Evolutionary conservation across 768 basidiomycete genomes (phyloP), one percentile per base, ranked within the genome.

Genomic region (Lyophyllum decastes): DNA sequence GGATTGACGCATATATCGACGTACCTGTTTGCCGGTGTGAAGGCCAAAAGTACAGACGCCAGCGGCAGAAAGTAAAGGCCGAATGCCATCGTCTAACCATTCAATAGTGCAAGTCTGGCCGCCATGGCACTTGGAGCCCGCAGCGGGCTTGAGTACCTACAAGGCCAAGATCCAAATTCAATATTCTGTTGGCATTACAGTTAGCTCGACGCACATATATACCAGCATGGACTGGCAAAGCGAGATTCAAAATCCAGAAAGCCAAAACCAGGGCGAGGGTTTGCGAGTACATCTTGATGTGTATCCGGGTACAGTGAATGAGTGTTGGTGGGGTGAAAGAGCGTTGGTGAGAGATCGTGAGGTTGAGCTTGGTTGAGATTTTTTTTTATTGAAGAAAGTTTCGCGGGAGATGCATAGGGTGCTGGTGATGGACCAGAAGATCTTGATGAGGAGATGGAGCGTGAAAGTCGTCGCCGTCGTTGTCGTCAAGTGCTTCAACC

Each of bases 1-100:
- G 46, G n/a, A 21, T 19, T 35, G 16, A 47, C 12, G 2, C 4
- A 43, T 27, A 47, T 30, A 45, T 24, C n/a, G 5, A 72, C 79
- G 49, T 57, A 86, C 87, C 71, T 76, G 67, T 8, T 79, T 66
- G 9, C 84, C 85, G n/a, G 77, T 78, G 60, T 82, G 91, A 30
- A 92, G 70, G 1, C 75, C 86, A 52, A 88, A 78, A 2, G 72
- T 71, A 50, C 81, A 78, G 0, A 80, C 67, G 3, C 88, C 87
- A 48, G 90, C 79, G 33, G 64, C 56, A 6, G 72, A 41, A n/a
- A 80, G 60, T 17, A 83, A 67, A 2, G 90, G 89, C 1, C 54
- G 35, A 10, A 58, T 38, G 17, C 89, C 89, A 59, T 92, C 76
- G 54, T 92, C 89, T 1, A 83, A 57, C 89, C 88, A 92, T 45